Evolutionary conservation across 1,139 yeast genomes (phyloP), one percentile per base, ranked within the genome.

Genomic region (Zhuliangozyma blackwelliae): DNA sequence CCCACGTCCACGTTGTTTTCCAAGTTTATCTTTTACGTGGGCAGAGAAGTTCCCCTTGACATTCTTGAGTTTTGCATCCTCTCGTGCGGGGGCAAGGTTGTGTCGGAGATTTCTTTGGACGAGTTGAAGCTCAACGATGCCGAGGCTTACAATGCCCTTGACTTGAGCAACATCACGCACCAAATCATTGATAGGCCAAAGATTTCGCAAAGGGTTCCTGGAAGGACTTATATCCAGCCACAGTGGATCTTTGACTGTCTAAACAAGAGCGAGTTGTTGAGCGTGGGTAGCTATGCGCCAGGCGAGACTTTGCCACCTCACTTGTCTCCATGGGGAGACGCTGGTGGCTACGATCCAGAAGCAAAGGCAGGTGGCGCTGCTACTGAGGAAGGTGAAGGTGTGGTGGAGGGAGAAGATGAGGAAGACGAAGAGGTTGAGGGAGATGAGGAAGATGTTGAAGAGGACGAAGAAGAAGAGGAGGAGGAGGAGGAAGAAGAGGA

Each of bases 271-370:
- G 72, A 75, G 45, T 72, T 92, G 45, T 71, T 85, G 40, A 77
- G 92, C 28, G 96, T 86, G 21, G 81, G 82, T 40, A 74, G 72
- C 40, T 92, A 92, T 57, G 85, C 94, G 31, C 96, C 96, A 4
- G 98, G 99, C 40, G 97, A 92, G 64, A 70, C 89, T 8, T 73
- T 94, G 45, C 97, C 97, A 33, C 97, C 98, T 30, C 98, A 92
- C 63, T 74, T 94, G 56, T 85, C 96, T 39, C 99, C 99, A 68
- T 92, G 98, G 97, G 97, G 97, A 49, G 97, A 92, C 65, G 78
- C 90, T 39, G 88, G 85, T 51, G 85, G 82, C 37, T 92, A 92
- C 63, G 79, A 90, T 62, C 98, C 98, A 49, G 80, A 73, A 40
- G 84, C 78, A 20, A 52, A 36, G 4, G 54, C 36, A 29, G 53